These are phyloP conservation scores for Neocucurbitaria cava DNA, from an alignment of 2,329 filamentous ascomycete species.

Conservation along the genomic window DNA sequence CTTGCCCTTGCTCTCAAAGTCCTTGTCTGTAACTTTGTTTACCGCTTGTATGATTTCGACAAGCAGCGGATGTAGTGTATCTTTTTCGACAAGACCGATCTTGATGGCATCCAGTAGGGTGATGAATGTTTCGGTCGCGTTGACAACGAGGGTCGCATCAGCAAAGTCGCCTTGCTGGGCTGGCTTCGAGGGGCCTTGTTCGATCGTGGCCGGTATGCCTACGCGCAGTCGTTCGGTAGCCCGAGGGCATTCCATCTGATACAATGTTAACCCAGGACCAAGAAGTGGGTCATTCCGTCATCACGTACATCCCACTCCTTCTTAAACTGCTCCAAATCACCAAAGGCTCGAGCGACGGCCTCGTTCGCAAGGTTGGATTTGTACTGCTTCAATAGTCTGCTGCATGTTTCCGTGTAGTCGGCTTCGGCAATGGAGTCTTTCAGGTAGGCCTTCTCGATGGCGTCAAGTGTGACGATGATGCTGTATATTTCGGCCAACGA, in stretches of 20 bases:
- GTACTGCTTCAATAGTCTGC: constrained; percentile 93
- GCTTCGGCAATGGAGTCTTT: constrained; percentile 91
- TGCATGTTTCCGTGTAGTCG: constrained; percentile 97
- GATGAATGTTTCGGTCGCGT: constrained; percentile 97
- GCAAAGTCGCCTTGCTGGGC: constrained; percentile 50
- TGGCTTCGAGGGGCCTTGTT: constrained; percentile 59
- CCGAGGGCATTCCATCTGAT: constrained; percentile 88
- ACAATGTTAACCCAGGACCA: constrained; percentile 17
- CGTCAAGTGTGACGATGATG: constrained; percentile 94
- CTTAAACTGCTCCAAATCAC: constrained; percentile 89
- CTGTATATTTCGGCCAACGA: constrained; percentile 97
- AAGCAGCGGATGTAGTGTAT: constrained; percentile 92
- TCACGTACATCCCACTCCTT: constrained; percentile 82
- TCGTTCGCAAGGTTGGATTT: constrained; percentile 93
- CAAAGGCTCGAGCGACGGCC: constrained; percentile 85
- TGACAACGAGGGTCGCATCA: constrained; percentile 75
- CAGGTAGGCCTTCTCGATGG: constrained; percentile 94
- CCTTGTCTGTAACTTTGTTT: constrained; percentile 93
- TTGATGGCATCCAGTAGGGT: constrained; percentile 95
- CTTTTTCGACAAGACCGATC: constrained; percentile 90
- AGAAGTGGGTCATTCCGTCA: constrained; percentile 23
- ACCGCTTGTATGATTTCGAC: constrained; percentile 97
- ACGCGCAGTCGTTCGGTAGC: constrained; percentile 92
- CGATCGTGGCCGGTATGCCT: constrained; percentile 85
- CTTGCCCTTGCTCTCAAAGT: constrained; percentile 95